Percentiles rank a stretch among this genome's conserved stretches.
These are phyloP conservation scores for Nigrograna mackinnonii DNA, from an alignment of 2,329 filamentous ascomycete genomes.

Conservation along the genomic window DNA sequence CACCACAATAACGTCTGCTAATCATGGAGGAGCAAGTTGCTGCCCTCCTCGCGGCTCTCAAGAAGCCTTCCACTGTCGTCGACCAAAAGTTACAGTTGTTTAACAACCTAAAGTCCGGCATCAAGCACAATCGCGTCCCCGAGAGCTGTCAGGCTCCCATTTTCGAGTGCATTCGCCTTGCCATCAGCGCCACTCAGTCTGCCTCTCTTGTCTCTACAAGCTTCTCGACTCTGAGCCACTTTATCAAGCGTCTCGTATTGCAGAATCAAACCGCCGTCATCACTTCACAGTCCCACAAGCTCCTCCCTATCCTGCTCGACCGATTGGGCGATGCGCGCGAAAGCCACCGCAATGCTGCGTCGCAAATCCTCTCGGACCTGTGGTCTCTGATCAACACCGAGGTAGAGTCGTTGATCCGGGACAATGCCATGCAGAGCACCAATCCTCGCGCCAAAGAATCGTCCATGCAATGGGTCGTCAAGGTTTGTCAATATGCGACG, in stretches of 20 bases:
- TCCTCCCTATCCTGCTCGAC: constrained; percentile 77
- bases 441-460: constrained; percentile 84
- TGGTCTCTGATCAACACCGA: constrained; percentile 71
- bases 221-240: constrained; percentile 85
- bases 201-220: constrained; percentile 75
- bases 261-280: constrained; percentile 77
- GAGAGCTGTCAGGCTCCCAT: constrained; percentile 71
- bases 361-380: constrained; percentile 76
- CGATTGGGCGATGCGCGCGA: constrained; percentile 88
- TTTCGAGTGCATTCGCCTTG: constrained; percentile 79
- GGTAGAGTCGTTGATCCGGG: constrained; percentile 79
- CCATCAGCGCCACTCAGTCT: constrained; percentile 76
- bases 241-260: constrained; percentile 81
- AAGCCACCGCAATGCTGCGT: constrained; percentile 74
- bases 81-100: constrained; percentile 74
- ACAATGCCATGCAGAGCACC: constrained; percentile 76
- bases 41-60: constrained; percentile 57
- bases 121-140: constrained; percentile 91
- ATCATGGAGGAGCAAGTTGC: constrained; percentile 62
- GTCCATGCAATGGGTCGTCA: constrained; percentile 82
- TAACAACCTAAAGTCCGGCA: constrained; percentile 78
- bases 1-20: constrained; percentile 21
- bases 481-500: constrained; percentile 51
- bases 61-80: constrained; percentile 67
- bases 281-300: constrained; percentile 69